Percentiles rank a stretch among this genome's conserved stretches.
Conservation (phyloP, 371 early-diverging fungal species). For the Mortierella sp. region DNA sequence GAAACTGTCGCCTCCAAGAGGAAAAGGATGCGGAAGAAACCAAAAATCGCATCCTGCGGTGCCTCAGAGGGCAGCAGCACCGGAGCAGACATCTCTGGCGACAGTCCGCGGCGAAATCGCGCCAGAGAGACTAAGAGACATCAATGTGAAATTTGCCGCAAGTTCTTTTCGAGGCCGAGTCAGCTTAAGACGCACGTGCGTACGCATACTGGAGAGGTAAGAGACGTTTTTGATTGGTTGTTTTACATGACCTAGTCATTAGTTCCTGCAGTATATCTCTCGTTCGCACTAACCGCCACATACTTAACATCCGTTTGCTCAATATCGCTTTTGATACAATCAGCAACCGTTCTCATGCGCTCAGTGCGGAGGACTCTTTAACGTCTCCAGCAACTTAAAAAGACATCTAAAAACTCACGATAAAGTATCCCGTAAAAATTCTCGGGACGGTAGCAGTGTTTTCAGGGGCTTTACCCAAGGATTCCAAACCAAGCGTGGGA, state of each 20-base stretch:
- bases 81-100: neutral
- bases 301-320: too few species aligned
- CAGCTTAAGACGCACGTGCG: constrained; percentile 36
- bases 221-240: too few species aligned
- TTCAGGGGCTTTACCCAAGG: constrained; percentile 35
- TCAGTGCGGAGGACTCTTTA: constrained; percentile 27
- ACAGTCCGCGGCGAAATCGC: constrained; percentile 3
- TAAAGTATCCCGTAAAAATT: constrained; percentile 28
- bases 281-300: too few species aligned
- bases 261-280: too few species aligned
- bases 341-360: constrained; percentile 43
- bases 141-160: constrained; percentile 25
- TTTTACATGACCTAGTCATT: too few species aligned
- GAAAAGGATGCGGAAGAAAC: neutral
- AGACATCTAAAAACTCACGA: constrained; percentile 34
- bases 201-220: constrained; percentile 45
- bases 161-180: constrained; percentile 39
- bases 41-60: neutral
- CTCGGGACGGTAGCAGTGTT: constrained; percentile 19
- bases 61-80: neutral
- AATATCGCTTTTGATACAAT: neutral
- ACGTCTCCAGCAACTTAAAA: constrained; percentile 48
- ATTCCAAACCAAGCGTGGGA: neutral
- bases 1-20: neutral
- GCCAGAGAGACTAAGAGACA: constrained; percentile 35